phyloP scores from a whole-genome alignment of 2,329 filamentous ascomycete genomes.

The Xylariaceae sp. region DNA sequence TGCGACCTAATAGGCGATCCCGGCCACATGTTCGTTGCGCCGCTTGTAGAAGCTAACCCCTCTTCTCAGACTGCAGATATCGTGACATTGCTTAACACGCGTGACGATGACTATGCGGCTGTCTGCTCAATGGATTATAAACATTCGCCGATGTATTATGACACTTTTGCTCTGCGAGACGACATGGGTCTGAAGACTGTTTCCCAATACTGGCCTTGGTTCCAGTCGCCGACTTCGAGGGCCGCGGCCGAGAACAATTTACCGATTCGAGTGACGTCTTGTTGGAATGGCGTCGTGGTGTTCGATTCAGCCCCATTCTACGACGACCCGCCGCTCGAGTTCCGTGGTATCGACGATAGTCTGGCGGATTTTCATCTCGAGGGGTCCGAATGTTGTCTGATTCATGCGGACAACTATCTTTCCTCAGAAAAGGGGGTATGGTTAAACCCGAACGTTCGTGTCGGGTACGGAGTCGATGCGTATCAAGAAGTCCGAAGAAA shows the following conservation, averaged over 20 bases:
- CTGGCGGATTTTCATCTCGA: slow-evolving; percentile 51
- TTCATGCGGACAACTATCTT: slow-evolving; percentile 53
- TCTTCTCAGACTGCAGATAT: slow-evolving; percentile 40
- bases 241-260: slow-evolving; percentile 44
- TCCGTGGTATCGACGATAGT: slow-evolving; percentile 58
- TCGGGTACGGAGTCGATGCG: slow-evolving; percentile 43
- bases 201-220: slow-evolving; percentile 56
- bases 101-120: slow-evolving; percentile 51
- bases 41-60: slow-evolving; percentile 15
- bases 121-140: slow-evolving; percentile 58
- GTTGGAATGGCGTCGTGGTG: slow-evolving; percentile 61
- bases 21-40: slow-evolving; percentile 15
- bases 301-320: slow-evolving; percentile 45
- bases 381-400: slow-evolving; percentile 58
- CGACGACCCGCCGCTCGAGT: slow-evolving; percentile 42
- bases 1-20: slow-evolving; percentile 13
- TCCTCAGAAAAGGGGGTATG: slow-evolving; percentile 42
- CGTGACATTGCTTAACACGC: slow-evolving; percentile 48
- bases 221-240: slow-evolving; percentile 39
- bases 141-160: slow-evolving; percentile 50
- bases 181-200: slow-evolving; percentile 46
- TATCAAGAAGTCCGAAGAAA: slow-evolving; percentile 36
- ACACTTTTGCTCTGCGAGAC: slow-evolving; percentile 58
- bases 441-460: slow-evolving; percentile 51
- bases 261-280: slow-evolving; percentile 57